Evolutionary conservation across 805 yeast genomes (phyloP).

Genomic region (Cyberlindnera samutprakarnensis): DNA sequence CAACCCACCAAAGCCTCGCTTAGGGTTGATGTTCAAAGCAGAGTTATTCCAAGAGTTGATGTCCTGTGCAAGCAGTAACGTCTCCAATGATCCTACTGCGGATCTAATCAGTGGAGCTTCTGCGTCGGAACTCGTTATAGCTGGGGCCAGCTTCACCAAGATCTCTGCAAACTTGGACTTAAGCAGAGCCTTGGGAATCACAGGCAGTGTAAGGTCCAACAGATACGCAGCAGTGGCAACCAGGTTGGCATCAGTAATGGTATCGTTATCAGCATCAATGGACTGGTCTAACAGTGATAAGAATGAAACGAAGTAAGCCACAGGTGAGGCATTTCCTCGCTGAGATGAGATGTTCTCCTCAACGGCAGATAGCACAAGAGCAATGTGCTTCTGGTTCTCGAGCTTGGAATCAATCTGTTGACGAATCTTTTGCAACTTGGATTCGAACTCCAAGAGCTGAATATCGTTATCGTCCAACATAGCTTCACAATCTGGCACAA

Average conservation of each 20-base stretch:
- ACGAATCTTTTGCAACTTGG: conserved; percentile 63
- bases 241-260: conserved; percentile 48
- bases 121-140: conserved; percentile 57
- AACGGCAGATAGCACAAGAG: conserved; percentile 77
- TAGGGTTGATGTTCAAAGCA: conserved; percentile 49
- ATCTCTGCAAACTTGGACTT: conserved; percentile 72
- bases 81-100: conserved; percentile 78
- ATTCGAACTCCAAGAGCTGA: conserved; percentile 32
- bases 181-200: conserved; percentile 59
- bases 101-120: conserved; percentile 81
- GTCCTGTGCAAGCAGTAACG: conserved; percentile 74
- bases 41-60: conserved; percentile 65
- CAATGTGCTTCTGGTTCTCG: conserved; percentile 80
- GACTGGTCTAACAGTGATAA: conserved; percentile 76
- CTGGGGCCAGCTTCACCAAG: conserved; percentile 73
- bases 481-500: no score
- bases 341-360: conserved; percentile 68
- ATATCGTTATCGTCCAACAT: no score
- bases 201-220: conserved; percentile 72
- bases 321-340: conserved; percentile 45
- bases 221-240: conserved; percentile 77
- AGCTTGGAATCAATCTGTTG: conserved; percentile 69
- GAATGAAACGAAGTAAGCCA: conserved; percentile 81
- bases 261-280: conserved; percentile 37
- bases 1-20: conserved; percentile 72